Evolutionary conservation across 2,329 filamentous ascomycete genomes (phyloP).

Genomic region (Fusarium foetens): DNA sequence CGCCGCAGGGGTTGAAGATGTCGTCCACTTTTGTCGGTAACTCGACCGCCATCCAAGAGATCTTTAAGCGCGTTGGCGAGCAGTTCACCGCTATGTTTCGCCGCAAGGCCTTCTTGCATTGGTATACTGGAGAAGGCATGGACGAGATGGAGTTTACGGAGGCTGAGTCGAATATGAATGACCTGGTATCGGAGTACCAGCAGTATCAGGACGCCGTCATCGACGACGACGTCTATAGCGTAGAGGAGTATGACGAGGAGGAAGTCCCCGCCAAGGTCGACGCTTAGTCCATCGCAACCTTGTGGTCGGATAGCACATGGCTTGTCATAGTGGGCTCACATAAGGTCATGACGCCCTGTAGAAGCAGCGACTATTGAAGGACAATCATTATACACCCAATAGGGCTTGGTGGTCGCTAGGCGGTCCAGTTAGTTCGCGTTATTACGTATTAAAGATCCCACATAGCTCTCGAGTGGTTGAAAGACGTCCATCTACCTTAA

Average conservation of each 20-base stretch:
- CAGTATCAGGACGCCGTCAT: conserved; percentile 99
- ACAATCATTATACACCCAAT: background rate
- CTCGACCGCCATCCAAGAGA: conserved; percentile 99
- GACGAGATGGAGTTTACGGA: conserved; percentile 99
- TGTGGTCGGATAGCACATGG: conserved; percentile 1
- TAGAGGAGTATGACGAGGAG: conserved; percentile 94
- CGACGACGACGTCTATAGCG: conserved; percentile 76
- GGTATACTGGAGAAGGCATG: conserved; percentile 99
- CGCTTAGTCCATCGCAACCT: conserved; percentile 2
- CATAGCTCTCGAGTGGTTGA: background rate
- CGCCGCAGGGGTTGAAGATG: conserved; percentile 98
- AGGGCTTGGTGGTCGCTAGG: background rate
- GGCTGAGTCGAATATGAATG: conserved; percentile 99
- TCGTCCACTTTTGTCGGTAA: conserved; percentile 99
- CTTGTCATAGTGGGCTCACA: background rate
- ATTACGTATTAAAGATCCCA: background rate
- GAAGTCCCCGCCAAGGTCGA: conserved; percentile 68
- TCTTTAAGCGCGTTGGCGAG: conserved; percentile 99
- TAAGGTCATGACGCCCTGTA: background rate
- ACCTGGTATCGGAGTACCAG: conserved; percentile 99
- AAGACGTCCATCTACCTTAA: background rate
- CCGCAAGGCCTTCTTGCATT: conserved; percentile 99
- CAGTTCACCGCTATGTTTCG: conserved; percentile 99
- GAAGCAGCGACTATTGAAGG: conserved; percentile 1
- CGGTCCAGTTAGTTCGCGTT: background rate